Base-by-base conservation (phyloP, 768 basidiomycete species). In the Scleroderma bovista region DNA sequence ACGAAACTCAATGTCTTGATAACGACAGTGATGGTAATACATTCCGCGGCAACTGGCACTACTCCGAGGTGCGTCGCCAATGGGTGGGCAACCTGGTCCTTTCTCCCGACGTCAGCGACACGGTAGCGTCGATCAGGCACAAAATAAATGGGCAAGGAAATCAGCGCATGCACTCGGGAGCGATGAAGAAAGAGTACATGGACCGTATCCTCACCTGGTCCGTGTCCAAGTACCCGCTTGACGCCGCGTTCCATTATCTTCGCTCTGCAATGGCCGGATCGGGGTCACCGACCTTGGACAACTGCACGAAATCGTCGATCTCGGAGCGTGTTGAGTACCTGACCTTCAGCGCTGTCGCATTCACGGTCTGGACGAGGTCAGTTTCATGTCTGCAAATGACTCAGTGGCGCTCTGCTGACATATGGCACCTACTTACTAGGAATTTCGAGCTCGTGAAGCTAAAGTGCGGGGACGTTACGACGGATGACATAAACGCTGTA, bases 391-490 rank as follows among this genome's bases (percentile, higher is more conserved):
- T n/a, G 22, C 6, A 20, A 13, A 23, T 1, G 5, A 22, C 22
- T 26, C 13, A 12, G 33, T 22, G 20, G 8, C 11, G 20, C 12
- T 5, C n/a, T n/a, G n/a, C 20, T 20, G 20, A 22, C 10, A 22
- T 20, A 16, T 19, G 2, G n/a, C 36, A 3, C 3, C n/a, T n/a
- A n/a, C n/a, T n/a, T n/a, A n/a, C n/a, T 32, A 72, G 69, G 34
- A 65, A 64, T 52, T 68, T 66, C 31, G 69, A 72, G 52, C 51
- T 63, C 1, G 48, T 64, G 10, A 54, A 58, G 7, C 31, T 72
- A 1, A 57, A 62, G 33, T 6, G 50, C 7, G 39, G 52, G 4
- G 53, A 71, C 32, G 34, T 71, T 2, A 13, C 41, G 5, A 11
- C 10, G 29, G 17, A 58, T 51, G 16, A 6, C 3, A 22, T 5